Base-by-base conservation (phyloP, 2,329 filamentous ascomycete species). In the Mycosphaerella sp. region DNA sequence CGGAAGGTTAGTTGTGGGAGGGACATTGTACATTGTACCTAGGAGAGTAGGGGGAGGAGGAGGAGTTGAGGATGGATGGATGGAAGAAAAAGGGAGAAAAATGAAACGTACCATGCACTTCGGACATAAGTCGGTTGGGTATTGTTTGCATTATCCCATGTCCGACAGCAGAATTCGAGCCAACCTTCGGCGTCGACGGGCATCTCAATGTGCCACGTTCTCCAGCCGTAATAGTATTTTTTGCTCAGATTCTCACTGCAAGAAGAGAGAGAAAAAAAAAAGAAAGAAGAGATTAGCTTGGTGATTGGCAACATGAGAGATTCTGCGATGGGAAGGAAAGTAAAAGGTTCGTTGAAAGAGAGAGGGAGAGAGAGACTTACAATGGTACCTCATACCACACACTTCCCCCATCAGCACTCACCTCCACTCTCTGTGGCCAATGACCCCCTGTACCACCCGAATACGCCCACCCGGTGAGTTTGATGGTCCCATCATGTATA, bases 201-300 rank as follows among this genome's bases (percentile, higher is more conserved):
- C 0, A 87, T 62, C 1, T 84, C 79, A 1, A 77, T 75, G 53
- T 80, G 73, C 85, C 84, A 88, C 0, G 76, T 76, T 10, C 84
- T 71, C 85, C 84, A 88, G 0, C 80, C 77, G 62, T 79, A 81
- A 45, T 76, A 80, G 46, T 80, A 77, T 68, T 87, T 88, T 58
- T 74, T 75, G 2, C 77, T 80, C 56, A 87, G 57, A 1, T 84
- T 81, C 46, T 83, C 76, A 0, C 26, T 29, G 5, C 5, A 6
- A 29, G 26, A n/a, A n/a, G n/a, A n/a, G n/a, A 29, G 5, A 7
- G 4, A 29, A 6, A 21, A 4, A 6, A 29, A 7, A 21, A 21
- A 21, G 21, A 29, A 1, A 7, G 26, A 29, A 29, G 26, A 29
- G 26, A 7, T 29, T 29, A 29, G 26, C 6, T 29, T 29, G 26